A percentile compares a stretch with the other conserved stretches of the same genome.
Conservation (phyloP, 768 basidiomycete genomes). For the Tulasnella sp. region DNA sequence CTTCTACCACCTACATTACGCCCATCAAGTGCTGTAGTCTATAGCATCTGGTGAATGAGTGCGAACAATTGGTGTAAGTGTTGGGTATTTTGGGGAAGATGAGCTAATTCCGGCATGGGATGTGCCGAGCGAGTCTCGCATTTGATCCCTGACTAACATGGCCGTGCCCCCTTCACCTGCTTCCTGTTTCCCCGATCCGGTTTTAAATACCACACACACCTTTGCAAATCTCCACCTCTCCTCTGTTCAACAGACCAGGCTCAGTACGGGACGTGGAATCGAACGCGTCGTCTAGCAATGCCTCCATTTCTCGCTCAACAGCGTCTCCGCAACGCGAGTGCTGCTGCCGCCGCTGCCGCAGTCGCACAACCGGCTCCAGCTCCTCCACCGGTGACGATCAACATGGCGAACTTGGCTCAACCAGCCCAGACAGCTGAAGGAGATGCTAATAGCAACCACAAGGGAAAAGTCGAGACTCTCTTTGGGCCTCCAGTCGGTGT, state of each 20-base stretch:
- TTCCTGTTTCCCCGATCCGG: background rate
- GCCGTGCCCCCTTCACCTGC: background rate
- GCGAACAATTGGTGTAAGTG: conserved; percentile 9
- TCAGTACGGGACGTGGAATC: conserved; percentile 53
- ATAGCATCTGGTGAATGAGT: background rate
- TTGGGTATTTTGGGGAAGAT: background rate
- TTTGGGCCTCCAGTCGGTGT: conserved; percentile 90
- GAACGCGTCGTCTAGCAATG: conserved; percentile 45
- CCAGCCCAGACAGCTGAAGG: conserved; percentile 24
- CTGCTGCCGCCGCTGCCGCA: conserved; percentile 51
- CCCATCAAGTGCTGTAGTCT: background rate
- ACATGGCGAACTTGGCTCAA: conserved; percentile 30
- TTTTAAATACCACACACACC: background rate
- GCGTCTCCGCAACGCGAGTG: conserved; percentile 36
- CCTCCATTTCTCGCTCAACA: conserved; percentile 37
- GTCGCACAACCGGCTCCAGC: conserved; percentile 33
- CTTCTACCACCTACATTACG: background rate
- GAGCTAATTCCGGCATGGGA: background rate
- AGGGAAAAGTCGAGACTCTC: conserved; percentile 67
- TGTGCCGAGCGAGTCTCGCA: background rate
- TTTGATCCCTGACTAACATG: background rate
- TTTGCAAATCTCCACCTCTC: background rate
- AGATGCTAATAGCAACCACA: conserved; percentile 37
- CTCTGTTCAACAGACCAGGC: conserved; percentile 34
- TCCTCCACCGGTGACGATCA: conserved; percentile 28